Conservation (phyloP, 2,329 filamentous ascomycete genomes). For the Trichoderma sp. region DNA sequence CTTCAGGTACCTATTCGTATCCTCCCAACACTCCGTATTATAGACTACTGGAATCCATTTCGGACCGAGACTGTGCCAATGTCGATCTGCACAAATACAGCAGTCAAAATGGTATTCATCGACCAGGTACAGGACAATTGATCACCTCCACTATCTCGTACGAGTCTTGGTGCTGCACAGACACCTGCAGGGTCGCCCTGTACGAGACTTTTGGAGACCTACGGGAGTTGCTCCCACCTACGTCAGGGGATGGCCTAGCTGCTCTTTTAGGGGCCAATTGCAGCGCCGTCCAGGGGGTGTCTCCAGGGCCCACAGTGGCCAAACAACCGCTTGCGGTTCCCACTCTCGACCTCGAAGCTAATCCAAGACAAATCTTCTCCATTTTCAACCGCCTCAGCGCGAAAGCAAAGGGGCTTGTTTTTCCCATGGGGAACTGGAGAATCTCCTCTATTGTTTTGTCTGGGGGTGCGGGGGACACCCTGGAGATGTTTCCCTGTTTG, state of each 20-base stretch:
- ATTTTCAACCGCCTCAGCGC: background rate
- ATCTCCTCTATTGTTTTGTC: background rate
- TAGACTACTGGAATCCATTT: background rate
- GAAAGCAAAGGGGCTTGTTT: background rate
- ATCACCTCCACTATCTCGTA: background rate
- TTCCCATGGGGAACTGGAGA: conserved; percentile 20
- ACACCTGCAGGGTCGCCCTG: conserved; percentile 1
- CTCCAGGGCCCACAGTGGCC: conserved; percentile 1
- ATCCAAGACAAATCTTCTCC: background rate
- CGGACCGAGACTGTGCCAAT: background rate
- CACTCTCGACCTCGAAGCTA: conserved; percentile 13
- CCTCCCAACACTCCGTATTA: no score
- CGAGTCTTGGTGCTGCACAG: background rate
- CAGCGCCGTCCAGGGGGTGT: conserved; percentile 7
- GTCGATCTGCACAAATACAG: background rate
- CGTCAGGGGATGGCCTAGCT: conserved; percentile 14
- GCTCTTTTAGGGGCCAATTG: conserved; percentile 12
- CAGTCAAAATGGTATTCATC: background rate
- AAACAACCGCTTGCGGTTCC: conserved; percentile 1
- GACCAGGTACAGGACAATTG: background rate
- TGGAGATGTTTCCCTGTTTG: conserved; percentile 7
- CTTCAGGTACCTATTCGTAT: background rate
- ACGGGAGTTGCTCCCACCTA: conserved; percentile 20
- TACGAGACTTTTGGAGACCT: background rate
- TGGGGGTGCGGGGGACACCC: conserved; percentile 15